phyloP scores from a whole-genome alignment of 78 protist species.

The Monosiga brevicollis region DNA sequence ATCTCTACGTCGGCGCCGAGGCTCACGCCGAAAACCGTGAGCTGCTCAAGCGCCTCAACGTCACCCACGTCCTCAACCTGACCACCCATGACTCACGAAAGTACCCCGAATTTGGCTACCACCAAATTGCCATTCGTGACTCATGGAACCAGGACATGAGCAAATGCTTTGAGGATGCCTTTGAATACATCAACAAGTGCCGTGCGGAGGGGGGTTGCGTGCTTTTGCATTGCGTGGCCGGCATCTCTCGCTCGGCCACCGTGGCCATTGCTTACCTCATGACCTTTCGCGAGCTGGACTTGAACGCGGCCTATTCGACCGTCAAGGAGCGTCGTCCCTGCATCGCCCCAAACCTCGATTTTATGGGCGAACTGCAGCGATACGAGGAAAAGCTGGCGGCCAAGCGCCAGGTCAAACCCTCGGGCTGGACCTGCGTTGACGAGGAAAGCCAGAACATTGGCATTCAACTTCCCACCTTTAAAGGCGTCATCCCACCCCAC shows the following conservation, averaged over 20 bases:
- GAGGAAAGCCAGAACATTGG: too few relatives aligned
- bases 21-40: background rate
- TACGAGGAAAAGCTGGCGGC: background rate
- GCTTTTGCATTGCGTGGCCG: constrained; percentile 57
- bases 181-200: constrained; percentile 37
- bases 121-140: constrained; percentile 19
- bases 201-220: constrained; percentile 39
- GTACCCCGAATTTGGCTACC: background rate
- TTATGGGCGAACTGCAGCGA: constrained; percentile 34
- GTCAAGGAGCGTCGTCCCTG: constrained; percentile 18
- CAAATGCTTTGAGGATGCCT: constrained; percentile 27
- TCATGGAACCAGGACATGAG: constrained; percentile 4
- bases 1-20: background rate
- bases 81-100: background rate
- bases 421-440: too few relatives aligned
- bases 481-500: too few relatives aligned
- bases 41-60: background rate
- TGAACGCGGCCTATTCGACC: constrained; percentile 28
- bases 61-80: background rate
- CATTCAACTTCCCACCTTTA: too few relatives aligned
- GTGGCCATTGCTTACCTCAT: constrained; percentile 45
- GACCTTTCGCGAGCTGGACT: constrained; percentile 21
- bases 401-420: background rate
- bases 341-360: constrained; percentile 46
- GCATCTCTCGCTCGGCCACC: constrained; percentile 48